phyloP scores from a whole-genome alignment of 2,329 filamentous ascomycete species.

The Calonectria naviculata region DNA sequence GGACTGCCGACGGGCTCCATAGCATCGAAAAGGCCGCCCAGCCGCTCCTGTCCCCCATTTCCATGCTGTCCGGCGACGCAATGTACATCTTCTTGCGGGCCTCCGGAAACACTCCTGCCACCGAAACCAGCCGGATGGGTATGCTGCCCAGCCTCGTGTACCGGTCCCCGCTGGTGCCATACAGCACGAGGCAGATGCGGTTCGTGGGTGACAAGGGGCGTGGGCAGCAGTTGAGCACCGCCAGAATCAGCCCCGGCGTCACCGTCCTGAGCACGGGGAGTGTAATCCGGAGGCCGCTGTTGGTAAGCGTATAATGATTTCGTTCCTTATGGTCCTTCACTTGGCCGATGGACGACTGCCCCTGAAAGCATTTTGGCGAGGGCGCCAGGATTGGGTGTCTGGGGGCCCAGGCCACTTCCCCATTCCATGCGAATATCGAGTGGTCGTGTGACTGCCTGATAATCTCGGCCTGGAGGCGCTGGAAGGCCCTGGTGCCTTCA shows the following conservation, averaged over 20 bases:
- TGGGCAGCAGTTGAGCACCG: conserved; percentile 13
- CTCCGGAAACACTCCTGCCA: conserved; percentile 5
- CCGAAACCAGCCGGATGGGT: not conserved
- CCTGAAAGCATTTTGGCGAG: conserved; percentile 7
- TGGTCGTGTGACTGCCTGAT: conserved; percentile 34
- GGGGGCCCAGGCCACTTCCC: not conserved
- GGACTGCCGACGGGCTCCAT: not conserved
- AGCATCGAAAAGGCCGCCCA: conserved; percentile 19
- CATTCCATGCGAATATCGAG: conserved; percentile 36
- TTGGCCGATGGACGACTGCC: conserved; percentile 4
- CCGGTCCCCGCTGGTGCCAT: conserved; percentile 13
- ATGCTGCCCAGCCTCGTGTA: conserved; percentile 15
- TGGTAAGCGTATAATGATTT: conserved; percentile 17
- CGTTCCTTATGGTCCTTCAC: conserved; percentile 18
- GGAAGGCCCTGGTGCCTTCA: conserved; percentile 34
- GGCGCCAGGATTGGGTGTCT: conserved; percentile 13
- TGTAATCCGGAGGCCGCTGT: conserved; percentile 16
- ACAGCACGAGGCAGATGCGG: conserved; percentile 11
- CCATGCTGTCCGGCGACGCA: conserved; percentile 11
- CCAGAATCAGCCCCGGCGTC: conserved; percentile 12
- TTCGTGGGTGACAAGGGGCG: conserved; percentile 5
- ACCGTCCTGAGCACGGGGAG: conserved; percentile 15
- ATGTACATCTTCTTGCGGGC: conserved; percentile 21
- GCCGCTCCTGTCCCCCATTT: conserved; percentile 14
- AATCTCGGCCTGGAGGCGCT: conserved; percentile 39